These are phyloP conservation scores for Solanum hybrid DNA, from an alignment of 305 asterid species.

Conservation along the genomic window DNA sequence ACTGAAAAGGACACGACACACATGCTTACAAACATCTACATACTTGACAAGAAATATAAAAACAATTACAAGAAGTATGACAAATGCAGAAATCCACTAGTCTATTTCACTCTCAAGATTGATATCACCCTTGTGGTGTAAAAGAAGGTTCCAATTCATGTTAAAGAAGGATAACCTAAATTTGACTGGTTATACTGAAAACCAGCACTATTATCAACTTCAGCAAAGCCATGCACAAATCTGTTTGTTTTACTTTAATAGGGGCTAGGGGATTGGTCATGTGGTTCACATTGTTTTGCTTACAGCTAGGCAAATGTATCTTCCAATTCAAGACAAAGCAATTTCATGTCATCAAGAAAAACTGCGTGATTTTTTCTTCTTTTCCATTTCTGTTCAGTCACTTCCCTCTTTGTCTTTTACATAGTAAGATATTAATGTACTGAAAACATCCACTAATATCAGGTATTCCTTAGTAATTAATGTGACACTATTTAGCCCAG, in stretches of 20 bases:
- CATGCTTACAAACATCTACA: conserved; percentile 2
- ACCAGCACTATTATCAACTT: neutral
- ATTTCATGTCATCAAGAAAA: neutral
- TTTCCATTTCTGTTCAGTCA: neutral
- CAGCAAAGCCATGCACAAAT: neutral
- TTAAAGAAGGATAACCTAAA: neutral
- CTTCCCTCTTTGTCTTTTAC: neutral
- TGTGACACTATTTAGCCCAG: neutral
- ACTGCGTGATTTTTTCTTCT: neutral
- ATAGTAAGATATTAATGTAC: neutral
- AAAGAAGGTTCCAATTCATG: neutral
- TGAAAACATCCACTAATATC: neutral
- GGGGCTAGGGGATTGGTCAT: neutral
- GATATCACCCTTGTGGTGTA: neutral
- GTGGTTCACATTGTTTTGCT: neutral
- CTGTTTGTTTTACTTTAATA: neutral
- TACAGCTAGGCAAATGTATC: neutral
- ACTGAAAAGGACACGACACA: conserved; percentile 32
- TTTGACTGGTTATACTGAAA: neutral
- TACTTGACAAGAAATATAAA: neutral
- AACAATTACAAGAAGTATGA: neutral
- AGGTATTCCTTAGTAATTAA: neutral
- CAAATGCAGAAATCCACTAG: neutral
- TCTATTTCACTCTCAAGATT: neutral
- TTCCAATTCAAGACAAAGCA: neutral